Evolutionary conservation across 208 protist genomes (phyloP).

Genomic region (Wallacemonas rigidus): DNA sequence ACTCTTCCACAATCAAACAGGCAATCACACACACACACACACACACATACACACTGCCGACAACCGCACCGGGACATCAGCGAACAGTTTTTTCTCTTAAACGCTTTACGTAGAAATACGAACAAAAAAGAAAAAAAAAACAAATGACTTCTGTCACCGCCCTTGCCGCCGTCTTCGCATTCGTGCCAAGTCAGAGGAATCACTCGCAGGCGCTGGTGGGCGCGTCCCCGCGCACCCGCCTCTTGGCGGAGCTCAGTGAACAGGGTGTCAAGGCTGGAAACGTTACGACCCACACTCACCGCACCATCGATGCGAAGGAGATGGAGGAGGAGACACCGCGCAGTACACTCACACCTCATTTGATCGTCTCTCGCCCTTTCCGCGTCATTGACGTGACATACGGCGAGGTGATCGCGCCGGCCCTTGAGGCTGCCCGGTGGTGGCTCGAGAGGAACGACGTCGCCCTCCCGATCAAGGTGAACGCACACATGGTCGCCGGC

Average conservation of each 20-base stretch:
- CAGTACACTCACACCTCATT: background rate
- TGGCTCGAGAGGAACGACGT: constrained; percentile 8
- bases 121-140: constrained; percentile 5
- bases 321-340: constrained; percentile 15
- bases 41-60: background rate
- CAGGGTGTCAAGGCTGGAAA: constrained; percentile 10
- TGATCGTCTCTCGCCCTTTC: background rate
- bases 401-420: background rate
- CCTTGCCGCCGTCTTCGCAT: constrained; percentile 11
- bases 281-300: constrained; percentile 1
- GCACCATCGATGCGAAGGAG: background rate
- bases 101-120: background rate
- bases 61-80: background rate
- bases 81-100: too few species aligned
- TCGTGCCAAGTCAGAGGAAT: constrained; percentile 5
- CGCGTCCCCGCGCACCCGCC: constrained; percentile 10
- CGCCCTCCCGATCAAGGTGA: constrained; percentile 13
- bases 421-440: constrained; percentile 8
- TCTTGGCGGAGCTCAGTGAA: constrained; percentile 10
- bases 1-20: background rate
- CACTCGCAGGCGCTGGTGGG: constrained; percentile 10
- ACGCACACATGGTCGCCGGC: constrained; percentile 15
- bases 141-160: constrained; percentile 1
- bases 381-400: background rate
- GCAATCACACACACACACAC: constrained; percentile 6